Evolutionary conservation across 352 stramenopile genomes (phyloP).

Genomic region (Globisporangium apiculatum): DNA sequence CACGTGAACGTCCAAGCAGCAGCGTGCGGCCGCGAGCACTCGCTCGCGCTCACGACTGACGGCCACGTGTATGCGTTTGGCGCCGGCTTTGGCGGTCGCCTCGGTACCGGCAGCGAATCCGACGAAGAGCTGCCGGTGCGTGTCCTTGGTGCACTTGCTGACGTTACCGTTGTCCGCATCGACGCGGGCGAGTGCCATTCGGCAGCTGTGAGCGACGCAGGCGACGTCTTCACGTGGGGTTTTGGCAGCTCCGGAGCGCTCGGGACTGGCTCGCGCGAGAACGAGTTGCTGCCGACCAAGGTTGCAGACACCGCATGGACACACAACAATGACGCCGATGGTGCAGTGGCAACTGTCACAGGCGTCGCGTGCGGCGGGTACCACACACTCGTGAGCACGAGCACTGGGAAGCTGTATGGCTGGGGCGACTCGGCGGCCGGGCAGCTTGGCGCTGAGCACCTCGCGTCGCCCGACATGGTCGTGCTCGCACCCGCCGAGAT

Average conservation of each 20-base stretch:
- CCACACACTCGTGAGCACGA: conserved; percentile 56
- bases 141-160: conserved; percentile 24
- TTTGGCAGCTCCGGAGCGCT: conserved; percentile 80
- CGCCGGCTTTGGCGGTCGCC: conserved; percentile 64
- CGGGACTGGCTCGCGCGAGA: conserved; percentile 54
- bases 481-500: conserved; percentile 47
- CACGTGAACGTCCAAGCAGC: conserved; percentile 30
- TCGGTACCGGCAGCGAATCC: conserved; percentile 56
- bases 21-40: conserved; percentile 80
- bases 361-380: conserved; percentile 65
- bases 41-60: conserved; percentile 42
- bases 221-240: conserved; percentile 81
- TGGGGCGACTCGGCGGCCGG: conserved; percentile 74
- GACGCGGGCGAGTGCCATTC: conserved; percentile 83
- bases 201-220: conserved; percentile 44
- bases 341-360: conserved; percentile 15
- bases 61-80: conserved; percentile 68
- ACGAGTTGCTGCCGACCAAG: conserved; percentile 32
- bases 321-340: conserved; percentile 2
- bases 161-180: conserved; percentile 32
- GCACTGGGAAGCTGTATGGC: conserved; percentile 48
- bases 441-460: conserved; percentile 47
- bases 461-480: conserved; percentile 46
- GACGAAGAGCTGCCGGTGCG: conserved; percentile 49
- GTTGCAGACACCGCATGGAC: conserved; percentile 25